Evolutionary conservation across 805 yeast genomes (phyloP).

Genomic region (Lipomyces lipofer): DNA sequence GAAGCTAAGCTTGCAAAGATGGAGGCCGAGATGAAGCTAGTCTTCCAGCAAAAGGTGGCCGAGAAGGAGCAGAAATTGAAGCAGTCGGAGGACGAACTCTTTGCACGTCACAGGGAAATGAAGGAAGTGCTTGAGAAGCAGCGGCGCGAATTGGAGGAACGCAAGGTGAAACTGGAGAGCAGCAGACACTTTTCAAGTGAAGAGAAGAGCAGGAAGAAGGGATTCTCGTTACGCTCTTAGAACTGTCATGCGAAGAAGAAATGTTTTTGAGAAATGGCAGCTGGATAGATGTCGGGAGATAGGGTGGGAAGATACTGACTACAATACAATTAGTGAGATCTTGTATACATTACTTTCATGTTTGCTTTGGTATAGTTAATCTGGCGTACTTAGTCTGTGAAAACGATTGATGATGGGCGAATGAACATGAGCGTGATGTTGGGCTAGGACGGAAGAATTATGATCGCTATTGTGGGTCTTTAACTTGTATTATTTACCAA

Average conservation of each 20-base stretch:
- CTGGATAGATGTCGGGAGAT: too few relatives aligned
- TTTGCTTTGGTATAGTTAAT: constrained; percentile 3
- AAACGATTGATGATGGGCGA: too few relatives aligned
- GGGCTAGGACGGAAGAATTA: too few relatives aligned
- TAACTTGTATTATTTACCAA: too few relatives aligned
- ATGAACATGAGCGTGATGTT: too few relatives aligned
- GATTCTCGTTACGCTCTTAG: constrained; percentile 29
- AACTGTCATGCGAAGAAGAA: background rate
- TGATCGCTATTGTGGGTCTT: too few relatives aligned
- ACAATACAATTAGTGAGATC: background rate
- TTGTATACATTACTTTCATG: background rate
- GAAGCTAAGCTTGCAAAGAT: constrained; percentile 90
- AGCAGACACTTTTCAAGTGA: constrained; percentile 17
- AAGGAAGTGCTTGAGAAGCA: constrained; percentile 89
- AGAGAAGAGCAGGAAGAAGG: constrained; percentile 27
- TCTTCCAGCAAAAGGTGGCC: constrained; percentile 92
- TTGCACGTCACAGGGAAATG: constrained; percentile 94
- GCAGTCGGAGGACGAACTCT: constrained; percentile 94
- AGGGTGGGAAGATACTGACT: background rate
- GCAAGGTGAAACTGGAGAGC: constrained; percentile 66
- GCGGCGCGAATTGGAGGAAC: constrained; percentile 85
- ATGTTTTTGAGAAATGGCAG: background rate
- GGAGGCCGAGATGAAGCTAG: constrained; percentile 95
- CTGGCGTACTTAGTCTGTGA: background rate
- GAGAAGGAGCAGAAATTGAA: constrained; percentile 97